These are phyloP conservation scores for Talaromyces amestolkiae DNA, from an alignment of 2,329 filamentous ascomycete genomes.

Conservation along the genomic window DNA sequence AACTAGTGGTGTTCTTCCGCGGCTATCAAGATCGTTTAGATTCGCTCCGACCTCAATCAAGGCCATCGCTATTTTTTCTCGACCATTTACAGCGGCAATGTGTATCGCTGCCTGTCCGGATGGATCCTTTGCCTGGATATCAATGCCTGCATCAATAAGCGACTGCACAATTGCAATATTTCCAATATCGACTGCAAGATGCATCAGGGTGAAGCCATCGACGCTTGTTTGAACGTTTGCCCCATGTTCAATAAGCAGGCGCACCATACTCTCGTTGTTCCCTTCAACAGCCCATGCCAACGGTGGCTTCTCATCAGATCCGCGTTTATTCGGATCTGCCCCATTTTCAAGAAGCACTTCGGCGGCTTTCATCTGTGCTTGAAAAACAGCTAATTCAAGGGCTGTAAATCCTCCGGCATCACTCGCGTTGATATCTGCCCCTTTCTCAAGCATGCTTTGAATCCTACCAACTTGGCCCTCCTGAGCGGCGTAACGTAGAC, in stretches of 20 bases:
- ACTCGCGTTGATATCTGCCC: not conserved
- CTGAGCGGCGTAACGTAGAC: slow-evolving; percentile 2
- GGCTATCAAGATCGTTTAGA: not conserved
- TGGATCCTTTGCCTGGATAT: not conserved
- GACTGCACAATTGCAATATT: not conserved
- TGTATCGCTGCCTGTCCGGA: not conserved
- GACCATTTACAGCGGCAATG: not conserved
- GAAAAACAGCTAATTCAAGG: not conserved
- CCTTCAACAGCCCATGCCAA: not conserved
- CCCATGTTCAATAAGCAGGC: not conserved
- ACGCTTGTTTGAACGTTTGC: not conserved
- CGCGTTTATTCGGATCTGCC: not conserved
- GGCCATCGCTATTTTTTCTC: not conserved
- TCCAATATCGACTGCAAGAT: not conserved
- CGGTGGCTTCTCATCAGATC: not conserved
- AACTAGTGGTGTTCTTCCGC: not conserved
- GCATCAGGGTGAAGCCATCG: not conserved
- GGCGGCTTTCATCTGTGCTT: not conserved
- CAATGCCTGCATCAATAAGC: not conserved
- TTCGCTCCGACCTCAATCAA: not conserved
- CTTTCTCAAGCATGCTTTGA: slow-evolving; percentile 7
- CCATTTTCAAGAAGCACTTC: not conserved
- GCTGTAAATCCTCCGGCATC: slow-evolving; percentile 3
- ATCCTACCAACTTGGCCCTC: not conserved
- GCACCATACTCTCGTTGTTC: not conserved